Base-by-base conservation (phyloP, 805 yeast species). In the Nematodospora valgi region DNA sequence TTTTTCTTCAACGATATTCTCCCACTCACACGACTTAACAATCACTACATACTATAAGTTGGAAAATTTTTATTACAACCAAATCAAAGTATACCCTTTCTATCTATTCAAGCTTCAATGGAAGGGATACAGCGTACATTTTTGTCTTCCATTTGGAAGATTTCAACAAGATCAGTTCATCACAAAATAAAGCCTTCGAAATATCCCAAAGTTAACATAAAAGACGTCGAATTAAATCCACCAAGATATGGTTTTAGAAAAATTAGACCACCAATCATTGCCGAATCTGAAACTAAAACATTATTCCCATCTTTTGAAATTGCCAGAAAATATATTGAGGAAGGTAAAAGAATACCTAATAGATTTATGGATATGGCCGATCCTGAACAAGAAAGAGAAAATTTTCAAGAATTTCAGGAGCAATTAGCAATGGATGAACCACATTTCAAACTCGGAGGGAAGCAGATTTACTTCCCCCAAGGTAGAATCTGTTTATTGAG, bases 361-460 rank as follows among this genome's bases (percentile, higher is more conserved):
- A 62, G 60, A 48, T 59, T 55, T 51, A 48, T 56, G 38, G 47
- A 59, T 10, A 48, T 49, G 22, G 54, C 62, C 41, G 70, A 64
- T 38, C 31, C 38, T 4, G 49, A 45, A 25, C 59, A 64, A 37
- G 59, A 70, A 16, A 52, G 64, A 41, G 54, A 68, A 47, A 63
- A 63, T 48, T 53, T 48, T 41, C 63, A 64, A 27, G 53, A 54
- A 38, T 64, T 62, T 35, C 62, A 68, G 47, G 72, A 74, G 22
- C 76, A 79, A 39, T 70, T 82, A 27, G 78, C 72, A 18, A 62
- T 61, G 34, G 38, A 26, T 7, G 70, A 70, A 45, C 82, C 96
- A 2, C 96, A 88, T 67, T 91, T 87, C 74, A 70, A 68, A 26
- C 76, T 84, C 6, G 98, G 98, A 50, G 81, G 77, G 5, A 78